phyloP scores from a whole-genome alignment of 441 rosid genomes.

The Syzygium malaccense region DNA sequence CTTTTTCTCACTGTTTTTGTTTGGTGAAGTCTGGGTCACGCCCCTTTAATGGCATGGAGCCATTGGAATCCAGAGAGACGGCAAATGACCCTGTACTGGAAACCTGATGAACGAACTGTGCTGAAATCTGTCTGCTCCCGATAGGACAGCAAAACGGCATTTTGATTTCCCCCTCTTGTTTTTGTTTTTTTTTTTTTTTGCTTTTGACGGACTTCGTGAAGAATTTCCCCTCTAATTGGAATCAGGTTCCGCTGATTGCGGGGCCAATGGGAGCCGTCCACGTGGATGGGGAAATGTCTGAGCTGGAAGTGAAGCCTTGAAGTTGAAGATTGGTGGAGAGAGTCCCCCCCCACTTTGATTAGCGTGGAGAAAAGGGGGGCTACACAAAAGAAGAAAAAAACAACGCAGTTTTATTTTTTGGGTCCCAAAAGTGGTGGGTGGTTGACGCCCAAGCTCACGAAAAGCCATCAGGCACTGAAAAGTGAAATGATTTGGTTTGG shows the following conservation, averaged over 20 bases:
- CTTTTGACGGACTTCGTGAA: not conserved
- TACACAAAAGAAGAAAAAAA: too few species aligned
- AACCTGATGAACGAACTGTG: not conserved
- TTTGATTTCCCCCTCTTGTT: not conserved
- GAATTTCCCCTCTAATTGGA: not conserved
- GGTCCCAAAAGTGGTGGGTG: not conserved
- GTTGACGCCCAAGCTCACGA: not conserved
- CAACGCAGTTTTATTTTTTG: not conserved
- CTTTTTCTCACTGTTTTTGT: not conserved
- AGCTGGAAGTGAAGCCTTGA: not conserved
- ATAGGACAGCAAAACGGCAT: not conserved
- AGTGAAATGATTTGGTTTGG: not conserved
- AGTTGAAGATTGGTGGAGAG: not conserved
- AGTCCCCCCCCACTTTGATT: not conserved
- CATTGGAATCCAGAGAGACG: not conserved
- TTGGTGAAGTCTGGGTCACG: not conserved
- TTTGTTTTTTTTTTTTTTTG: not conserved
- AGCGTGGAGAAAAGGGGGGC: too few species aligned
- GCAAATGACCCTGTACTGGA: not conserved
- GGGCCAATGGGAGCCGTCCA: not conserved
- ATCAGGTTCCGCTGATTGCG: not conserved
- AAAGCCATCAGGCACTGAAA: not conserved
- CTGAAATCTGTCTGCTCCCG: not conserved
- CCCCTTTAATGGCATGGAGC: not conserved
- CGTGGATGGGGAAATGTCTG: not conserved